Conservation (phyloP, 2,329 filamentous ascomycete species). For the Exophiala sp. region DNA sequence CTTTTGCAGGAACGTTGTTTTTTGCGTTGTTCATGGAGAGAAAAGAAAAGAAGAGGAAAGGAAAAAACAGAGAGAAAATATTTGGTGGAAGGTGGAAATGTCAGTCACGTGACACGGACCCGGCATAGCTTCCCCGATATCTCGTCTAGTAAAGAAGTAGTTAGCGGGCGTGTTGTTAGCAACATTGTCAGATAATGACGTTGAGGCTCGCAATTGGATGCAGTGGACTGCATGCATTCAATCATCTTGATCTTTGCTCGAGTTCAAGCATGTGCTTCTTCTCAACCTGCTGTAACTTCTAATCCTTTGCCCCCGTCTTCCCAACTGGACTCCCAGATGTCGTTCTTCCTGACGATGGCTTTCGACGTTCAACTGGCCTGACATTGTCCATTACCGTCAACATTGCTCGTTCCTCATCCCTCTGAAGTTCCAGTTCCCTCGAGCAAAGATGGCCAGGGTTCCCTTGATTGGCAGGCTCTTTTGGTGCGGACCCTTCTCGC, state of each 20-base stretch:
- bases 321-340: not conserved
- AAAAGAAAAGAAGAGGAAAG: constrained; percentile 17
- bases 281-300: not conserved
- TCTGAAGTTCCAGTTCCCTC: constrained; percentile 2
- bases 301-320: not conserved
- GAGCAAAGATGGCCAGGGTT: constrained; percentile 48
- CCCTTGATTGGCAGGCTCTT: constrained; percentile 59
- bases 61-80: constrained; percentile 8
- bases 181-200: not conserved
- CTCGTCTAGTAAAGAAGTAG: too few relatives aligned
- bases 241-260: not conserved
- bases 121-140: not conserved
- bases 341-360: constrained; percentile 9
- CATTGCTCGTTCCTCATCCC: not conserved
- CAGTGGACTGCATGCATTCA: not conserved
- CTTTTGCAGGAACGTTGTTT: constrained; percentile 31
- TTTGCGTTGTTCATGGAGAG: constrained; percentile 31
- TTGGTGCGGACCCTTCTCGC: constrained; percentile 35
- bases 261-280: not conserved
- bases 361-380: constrained; percentile 17
- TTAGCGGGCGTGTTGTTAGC: not conserved
- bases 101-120: constrained; percentile 7
- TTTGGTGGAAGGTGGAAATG: constrained; percentile 2
- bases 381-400: not conserved
- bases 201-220: not conserved